Percentiles rank a stretch among this genome's conserved stretches.
phyloP scores from a whole-genome alignment of 2,329 filamentous ascomycete species.

The Aspergillus jensenii region DNA sequence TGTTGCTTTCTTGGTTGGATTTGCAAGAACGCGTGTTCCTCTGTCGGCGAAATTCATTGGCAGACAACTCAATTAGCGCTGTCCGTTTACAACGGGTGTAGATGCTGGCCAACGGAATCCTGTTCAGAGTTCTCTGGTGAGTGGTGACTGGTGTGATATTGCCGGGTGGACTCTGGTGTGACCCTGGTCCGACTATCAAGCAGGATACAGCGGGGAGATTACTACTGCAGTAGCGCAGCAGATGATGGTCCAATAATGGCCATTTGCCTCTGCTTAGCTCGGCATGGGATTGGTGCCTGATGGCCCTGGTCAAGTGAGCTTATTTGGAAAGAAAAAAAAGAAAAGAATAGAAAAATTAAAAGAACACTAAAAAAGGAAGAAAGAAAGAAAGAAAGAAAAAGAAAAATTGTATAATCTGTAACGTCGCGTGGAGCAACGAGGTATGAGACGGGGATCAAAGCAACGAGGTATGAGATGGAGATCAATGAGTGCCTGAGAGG shows the following conservation, averaged over 20 bases:
- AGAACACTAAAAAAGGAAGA: not conserved
- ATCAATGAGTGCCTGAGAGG: not conserved
- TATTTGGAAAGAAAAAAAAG: not conserved
- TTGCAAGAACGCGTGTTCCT: not conserved
- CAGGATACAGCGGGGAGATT: not conserved
- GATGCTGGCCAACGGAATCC: not conserved
- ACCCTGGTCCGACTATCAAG: conserved; percentile 5
- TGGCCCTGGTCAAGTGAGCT: not conserved
- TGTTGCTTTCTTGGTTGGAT: not conserved
- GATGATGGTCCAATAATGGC: not conserved
- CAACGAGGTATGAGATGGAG: not conserved
- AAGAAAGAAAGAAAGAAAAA: not conserved
- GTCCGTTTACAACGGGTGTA: not conserved
- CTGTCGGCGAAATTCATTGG: not conserved
- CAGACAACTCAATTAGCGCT: not conserved
- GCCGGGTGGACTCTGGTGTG: not conserved
- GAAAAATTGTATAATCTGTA: not conserved
- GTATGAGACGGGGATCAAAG: not conserved
- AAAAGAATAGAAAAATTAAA: not conserved
- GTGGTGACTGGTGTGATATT: not conserved
- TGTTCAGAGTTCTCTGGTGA: not conserved
- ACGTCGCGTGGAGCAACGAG: not conserved
- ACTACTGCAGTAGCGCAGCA: not conserved
- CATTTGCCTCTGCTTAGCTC: not conserved
- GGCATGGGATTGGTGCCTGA: not conserved